These are phyloP conservation scores for Thraustochytrium striatum DNA, from an alignment of 352 stramenopile genomes.

Conservation along the genomic window DNA sequence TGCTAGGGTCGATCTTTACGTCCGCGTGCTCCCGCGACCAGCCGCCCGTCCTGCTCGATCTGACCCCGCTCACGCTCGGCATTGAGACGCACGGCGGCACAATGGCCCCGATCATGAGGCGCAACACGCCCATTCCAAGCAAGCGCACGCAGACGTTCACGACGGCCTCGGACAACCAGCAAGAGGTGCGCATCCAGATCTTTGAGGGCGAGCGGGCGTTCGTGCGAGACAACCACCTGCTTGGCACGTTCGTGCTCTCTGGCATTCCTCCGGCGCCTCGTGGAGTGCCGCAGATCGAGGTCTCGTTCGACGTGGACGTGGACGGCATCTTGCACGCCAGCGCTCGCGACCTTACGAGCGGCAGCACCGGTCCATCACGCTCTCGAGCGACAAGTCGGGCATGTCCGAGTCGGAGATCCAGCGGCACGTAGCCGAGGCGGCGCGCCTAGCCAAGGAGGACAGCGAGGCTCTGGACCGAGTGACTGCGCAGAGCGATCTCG, in stretches of 20 bases:
- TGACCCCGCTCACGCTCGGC: constrained; percentile 93
- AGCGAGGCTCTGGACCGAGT: no score
- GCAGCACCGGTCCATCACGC: constrained; percentile 95
- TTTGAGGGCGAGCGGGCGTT: constrained; percentile 96
- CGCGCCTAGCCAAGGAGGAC: constrained; percentile 89
- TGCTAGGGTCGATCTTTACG: constrained; percentile 90
- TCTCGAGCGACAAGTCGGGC: constrained; percentile 87
- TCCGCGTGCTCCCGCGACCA: constrained; percentile 97
- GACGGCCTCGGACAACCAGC: constrained; percentile 95
- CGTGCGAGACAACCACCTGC: constrained; percentile 92
- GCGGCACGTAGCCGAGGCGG: constrained; percentile 93
- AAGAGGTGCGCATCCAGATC: constrained; percentile 92
- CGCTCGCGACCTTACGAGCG: constrained; percentile 92
- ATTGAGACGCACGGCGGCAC: constrained; percentile 97
- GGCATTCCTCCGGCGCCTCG: constrained; percentile 91
- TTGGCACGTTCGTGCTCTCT: constrained; percentile 95
- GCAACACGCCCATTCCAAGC: constrained; percentile 97
- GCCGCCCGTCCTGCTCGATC: constrained; percentile 95
- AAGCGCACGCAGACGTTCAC: constrained; percentile 97
- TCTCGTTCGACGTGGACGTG: constrained; percentile 97
- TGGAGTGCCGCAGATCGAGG: constrained; percentile 93
- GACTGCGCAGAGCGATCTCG: no score
- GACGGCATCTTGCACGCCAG: constrained; percentile 96
- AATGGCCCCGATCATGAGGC: constrained; percentile 94
- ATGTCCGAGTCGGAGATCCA: constrained; percentile 94